Base-by-base conservation (phyloP, 371 early-diverging fungal genomes). In the Nosema muscidifuracis region DNA sequence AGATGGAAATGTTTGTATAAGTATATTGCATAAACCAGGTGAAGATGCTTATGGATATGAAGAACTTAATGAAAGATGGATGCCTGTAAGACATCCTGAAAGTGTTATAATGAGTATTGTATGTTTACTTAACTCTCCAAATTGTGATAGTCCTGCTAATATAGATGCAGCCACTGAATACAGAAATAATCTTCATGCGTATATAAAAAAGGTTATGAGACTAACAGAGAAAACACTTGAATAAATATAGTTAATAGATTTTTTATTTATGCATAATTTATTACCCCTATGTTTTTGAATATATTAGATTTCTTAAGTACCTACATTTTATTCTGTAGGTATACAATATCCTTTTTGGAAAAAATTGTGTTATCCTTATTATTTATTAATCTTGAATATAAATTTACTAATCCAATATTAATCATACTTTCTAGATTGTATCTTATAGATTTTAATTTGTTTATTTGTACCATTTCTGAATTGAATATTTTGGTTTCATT, bases 1-100 rank as follows among this genome's bases (percentile, higher is more conserved):
- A 18, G 83, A 84, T 65, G 84, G 84, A 30, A 80, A 80, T 55
- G 81, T 84, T 7, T 84, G 84, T 71, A 84, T 84, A 47, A 80
- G 80, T 31, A 84, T 84, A 34, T 69, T 84, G 18, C 84, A 84
- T 70, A 75, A 79, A 24, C 75, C 84, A 7, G 84, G 84, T 30
- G 86, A 87, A 30, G 94, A 93, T 82, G 88, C 87, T 78, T 93
- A 86, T 77, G 94, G 92, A 16, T 93, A 94, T 77, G 94, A 94
- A 81, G 87, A 88, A 66, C 87, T 88, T 63, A 87, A 88, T 7
- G 93, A 93, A 81, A 85, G 95, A 66, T 94, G 94, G 95, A 84
- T 89, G 55, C 94, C 94, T 12, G 89, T 92, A 9, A 88, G 92
- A 77, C 91, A 91, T 43, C 79, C 81, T 18, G 81, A 83, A 34